These are phyloP conservation scores for Steccherinum ochraceum DNA, from an alignment of 768 basidiomycete genomes.

Conservation along the genomic window DNA sequence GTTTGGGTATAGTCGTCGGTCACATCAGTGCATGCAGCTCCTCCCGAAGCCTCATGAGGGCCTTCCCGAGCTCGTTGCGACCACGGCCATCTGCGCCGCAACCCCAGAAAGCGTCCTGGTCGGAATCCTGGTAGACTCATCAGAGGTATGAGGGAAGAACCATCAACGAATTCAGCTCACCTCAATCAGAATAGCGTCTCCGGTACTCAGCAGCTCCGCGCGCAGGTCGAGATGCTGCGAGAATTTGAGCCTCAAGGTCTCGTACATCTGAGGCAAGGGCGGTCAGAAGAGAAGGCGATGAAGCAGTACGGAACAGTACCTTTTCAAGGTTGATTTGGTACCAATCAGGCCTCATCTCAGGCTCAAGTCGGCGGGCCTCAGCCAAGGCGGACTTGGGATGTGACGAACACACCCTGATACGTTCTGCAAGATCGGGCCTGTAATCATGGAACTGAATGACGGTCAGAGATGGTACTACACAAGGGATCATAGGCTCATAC, in stretches of 20 bases:
- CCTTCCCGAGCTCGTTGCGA: conserved; percentile 70
- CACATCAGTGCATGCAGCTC: conserved; percentile 35
- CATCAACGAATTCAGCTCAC: conserved; percentile 38
- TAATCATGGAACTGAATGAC: conserved; percentile 47
- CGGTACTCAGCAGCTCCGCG: conserved; percentile 55
- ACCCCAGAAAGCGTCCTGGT: conserved; percentile 78
- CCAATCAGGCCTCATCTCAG: conserved; percentile 62
- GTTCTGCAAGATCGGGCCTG: conserved; percentile 59
- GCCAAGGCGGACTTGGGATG: conserved; percentile 59
- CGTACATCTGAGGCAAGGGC: conserved; percentile 78
- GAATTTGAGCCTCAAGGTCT: conserved; percentile 60
- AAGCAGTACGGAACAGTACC: no score
- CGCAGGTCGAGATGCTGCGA: conserved; percentile 59
- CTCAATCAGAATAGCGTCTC: conserved; percentile 63
- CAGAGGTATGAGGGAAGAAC: conserved; percentile 2
- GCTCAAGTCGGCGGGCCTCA: conserved; percentile 60
- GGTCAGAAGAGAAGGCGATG: no score
- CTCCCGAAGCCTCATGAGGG: conserved; percentile 54
- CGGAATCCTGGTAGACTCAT: conserved; percentile 57
- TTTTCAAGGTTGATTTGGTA: conserved; percentile 59
- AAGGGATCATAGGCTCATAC: no score
- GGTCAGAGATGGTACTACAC: no score
- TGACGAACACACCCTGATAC: conserved; percentile 58
- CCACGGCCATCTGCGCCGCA: conserved; percentile 58
- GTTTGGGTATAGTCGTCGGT: no score